Conservation (phyloP, 1,284 basidiomycete genomes). For the Moesziomyces globuligerus region DNA sequence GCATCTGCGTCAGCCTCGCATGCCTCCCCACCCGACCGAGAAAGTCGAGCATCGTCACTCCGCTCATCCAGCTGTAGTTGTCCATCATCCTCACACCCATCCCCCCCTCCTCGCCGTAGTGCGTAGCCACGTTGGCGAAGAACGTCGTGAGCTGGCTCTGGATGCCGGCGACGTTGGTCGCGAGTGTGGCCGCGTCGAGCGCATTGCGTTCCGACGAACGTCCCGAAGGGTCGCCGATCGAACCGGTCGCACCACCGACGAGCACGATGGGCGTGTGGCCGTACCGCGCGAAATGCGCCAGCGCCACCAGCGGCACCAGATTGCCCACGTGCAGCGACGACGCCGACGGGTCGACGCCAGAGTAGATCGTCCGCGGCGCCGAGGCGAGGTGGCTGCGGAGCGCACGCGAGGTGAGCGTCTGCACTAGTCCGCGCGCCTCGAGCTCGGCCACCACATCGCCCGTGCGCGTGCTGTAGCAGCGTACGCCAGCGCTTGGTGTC, state of each 20-base stretch:
- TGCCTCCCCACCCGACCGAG: conserved; percentile 82
- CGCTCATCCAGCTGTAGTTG: conserved; percentile 85
- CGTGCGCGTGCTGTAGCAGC: background rate
- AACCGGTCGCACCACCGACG: conserved; percentile 91
- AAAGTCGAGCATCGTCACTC: conserved; percentile 83
- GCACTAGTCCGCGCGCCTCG: conserved; percentile 38
- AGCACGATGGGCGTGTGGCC: conserved; percentile 74
- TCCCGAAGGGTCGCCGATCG: conserved; percentile 96
- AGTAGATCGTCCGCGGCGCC: conserved; percentile 75
- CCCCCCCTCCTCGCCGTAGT: conserved; percentile 54
- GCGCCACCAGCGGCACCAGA: conserved; percentile 83
- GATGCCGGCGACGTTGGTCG: conserved; percentile 77
- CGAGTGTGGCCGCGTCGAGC: conserved; percentile 74
- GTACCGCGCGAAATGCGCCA: conserved; percentile 85
- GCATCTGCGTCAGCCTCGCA: conserved; percentile 87
- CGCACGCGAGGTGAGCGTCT: conserved; percentile 46
- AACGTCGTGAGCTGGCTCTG: conserved; percentile 77
- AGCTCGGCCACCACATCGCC: conserved; percentile 38
- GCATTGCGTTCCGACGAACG: conserved; percentile 82
- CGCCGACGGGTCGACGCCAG: conserved; percentile 92
- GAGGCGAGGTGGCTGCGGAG: conserved; percentile 24
- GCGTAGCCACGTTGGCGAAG: conserved; percentile 75
- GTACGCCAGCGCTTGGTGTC: background rate
- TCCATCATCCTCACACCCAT: conserved; percentile 71
- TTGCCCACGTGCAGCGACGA: conserved; percentile 90